Evolutionary conservation across 495 filamentous ascomycete species (phyloP).

Genomic region (Copromyces sp.): DNA sequence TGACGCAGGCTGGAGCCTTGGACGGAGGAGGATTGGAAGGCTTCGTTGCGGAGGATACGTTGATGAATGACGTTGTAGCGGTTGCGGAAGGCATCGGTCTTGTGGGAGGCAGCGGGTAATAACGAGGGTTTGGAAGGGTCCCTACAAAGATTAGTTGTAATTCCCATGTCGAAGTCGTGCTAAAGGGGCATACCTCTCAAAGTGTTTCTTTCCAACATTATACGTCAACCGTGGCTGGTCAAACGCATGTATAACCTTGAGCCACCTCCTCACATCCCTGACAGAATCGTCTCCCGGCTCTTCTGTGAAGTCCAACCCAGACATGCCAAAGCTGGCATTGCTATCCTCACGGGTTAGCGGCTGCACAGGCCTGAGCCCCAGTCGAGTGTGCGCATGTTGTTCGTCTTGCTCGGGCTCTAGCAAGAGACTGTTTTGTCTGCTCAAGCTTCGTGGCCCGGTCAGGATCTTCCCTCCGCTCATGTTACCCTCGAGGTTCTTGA

Average conservation of each 20-base stretch:
- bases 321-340: conserved; percentile 54
- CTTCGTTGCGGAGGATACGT: conserved; percentile 80
- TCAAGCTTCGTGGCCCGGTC: conserved; percentile 34
- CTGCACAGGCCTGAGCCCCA: conserved; percentile 32
- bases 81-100: conserved; percentile 77
- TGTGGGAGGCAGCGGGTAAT: conserved; percentile 69
- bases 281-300: conserved; percentile 46
- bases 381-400: conserved; percentile 29
- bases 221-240: conserved; percentile 82
- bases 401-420: conserved; percentile 28
- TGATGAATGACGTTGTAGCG: conserved; percentile 86
- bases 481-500: conserved; percentile 70
- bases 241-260: conserved; percentile 68
- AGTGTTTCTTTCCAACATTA: conserved; percentile 81
- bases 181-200: conserved; percentile 50
- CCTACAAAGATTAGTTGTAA: conserved; percentile 18
- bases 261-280: conserved; percentile 61
- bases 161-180: not conserved
- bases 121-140: conserved; percentile 58
- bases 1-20: conserved; percentile 41
- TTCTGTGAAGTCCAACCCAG: conserved; percentile 49
- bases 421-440: conserved; percentile 49
- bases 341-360: conserved; percentile 42
- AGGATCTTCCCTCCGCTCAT: conserved; percentile 71
- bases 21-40: conserved; percentile 74